Evolutionary conservation across 106 monocot genomes (phyloP).

Genomic region (Dioscorea alata): DNA sequence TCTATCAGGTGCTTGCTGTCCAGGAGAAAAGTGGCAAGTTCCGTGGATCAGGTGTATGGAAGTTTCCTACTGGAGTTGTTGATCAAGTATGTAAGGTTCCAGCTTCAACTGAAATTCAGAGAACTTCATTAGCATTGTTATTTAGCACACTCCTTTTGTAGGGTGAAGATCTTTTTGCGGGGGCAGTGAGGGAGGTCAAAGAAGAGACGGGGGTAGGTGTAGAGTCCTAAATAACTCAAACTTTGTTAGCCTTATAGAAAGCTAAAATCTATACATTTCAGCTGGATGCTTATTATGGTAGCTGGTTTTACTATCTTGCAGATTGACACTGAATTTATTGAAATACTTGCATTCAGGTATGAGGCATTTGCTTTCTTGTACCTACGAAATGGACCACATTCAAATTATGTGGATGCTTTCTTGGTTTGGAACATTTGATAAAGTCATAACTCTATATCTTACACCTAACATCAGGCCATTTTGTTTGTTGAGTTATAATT

Average conservation of each 20-base stretch:
- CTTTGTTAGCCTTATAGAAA: too few species aligned
- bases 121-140: too few species aligned
- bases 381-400: too few species aligned
- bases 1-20: constrained; percentile 68
- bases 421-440: too few species aligned
- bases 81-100: constrained; percentile 45
- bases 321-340: constrained; percentile 86
- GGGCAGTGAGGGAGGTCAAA: constrained; percentile 83
- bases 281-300: too few species aligned
- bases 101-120: neutral
- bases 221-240: neutral
- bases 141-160: constrained; percentile 12
- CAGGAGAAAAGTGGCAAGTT: constrained; percentile 79
- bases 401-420: too few species aligned
- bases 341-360: constrained; percentile 90
- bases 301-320: constrained; percentile 15
- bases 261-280: too few species aligned
- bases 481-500: constrained; percentile 8
- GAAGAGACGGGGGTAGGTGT: constrained; percentile 92
- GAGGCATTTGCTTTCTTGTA: too few species aligned
- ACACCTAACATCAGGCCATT: neutral
- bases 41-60: constrained; percentile 73
- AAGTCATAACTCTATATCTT: too few species aligned
- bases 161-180: constrained; percentile 82
- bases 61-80: constrained; percentile 90